Percentiles rank a stretch among this genome's conserved stretches.
phyloP scores from a whole-genome alignment of 2,329 filamentous ascomycete species.

The Microsporum audouinii region DNA sequence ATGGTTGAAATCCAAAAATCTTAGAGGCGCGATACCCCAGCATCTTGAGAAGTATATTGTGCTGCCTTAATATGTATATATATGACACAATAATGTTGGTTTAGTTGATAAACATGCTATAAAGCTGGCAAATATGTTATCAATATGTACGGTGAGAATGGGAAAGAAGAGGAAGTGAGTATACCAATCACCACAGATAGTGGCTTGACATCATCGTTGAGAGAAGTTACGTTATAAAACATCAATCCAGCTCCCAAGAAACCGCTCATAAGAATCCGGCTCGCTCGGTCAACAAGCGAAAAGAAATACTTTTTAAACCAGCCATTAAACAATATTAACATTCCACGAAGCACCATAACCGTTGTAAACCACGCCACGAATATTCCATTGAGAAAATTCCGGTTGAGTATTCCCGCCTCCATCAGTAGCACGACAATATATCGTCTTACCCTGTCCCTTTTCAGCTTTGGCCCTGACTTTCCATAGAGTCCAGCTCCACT shows the following conservation, averaged over 20 bases:
- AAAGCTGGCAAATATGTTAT: background rate
- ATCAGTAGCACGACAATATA: constrained; percentile 48
- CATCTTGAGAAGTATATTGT: constrained; percentile 90
- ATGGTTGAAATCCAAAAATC: constrained; percentile 79
- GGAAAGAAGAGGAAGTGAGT: background rate
- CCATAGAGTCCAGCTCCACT: constrained; percentile 50
- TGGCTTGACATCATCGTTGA: background rate
- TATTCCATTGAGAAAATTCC: constrained; percentile 44
- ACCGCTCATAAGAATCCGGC: background rate
- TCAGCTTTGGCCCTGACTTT: constrained; percentile 30
- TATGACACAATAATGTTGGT: background rate
- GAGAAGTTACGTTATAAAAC: background rate
- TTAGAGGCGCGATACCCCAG: constrained; percentile 69
- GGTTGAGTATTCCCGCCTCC: constrained; percentile 42
- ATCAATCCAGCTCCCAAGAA: no score
- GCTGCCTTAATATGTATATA: constrained; percentile 47
- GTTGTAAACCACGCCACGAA: constrained; percentile 50
- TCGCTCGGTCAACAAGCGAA: background rate
- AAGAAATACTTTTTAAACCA: background rate
- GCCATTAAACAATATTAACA: constrained; percentile 31
- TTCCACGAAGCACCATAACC: constrained; percentile 46
- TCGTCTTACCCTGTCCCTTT: constrained; percentile 31
- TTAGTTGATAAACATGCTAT: background rate
- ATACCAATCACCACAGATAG: background rate
- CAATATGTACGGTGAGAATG: background rate